Evolutionary conservation across 257 asterid species (phyloP).

Genomic region (Solanum arcanum): DNA sequence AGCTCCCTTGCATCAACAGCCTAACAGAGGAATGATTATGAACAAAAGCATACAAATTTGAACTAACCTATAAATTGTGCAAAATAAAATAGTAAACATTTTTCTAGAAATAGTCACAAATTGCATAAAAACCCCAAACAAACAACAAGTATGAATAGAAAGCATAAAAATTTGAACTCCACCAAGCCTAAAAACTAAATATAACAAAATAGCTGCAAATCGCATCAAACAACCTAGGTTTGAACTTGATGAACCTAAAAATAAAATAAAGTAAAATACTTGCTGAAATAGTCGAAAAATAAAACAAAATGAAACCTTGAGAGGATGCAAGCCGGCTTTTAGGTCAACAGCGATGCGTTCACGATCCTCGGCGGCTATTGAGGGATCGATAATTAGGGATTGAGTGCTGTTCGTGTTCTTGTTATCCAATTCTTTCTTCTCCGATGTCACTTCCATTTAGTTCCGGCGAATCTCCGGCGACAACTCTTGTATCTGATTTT

Average conservation of each 20-base stretch:
- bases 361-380: not conserved
- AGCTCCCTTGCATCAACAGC: not conserved
- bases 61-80: not conserved
- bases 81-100: not conserved
- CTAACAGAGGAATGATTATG: not conserved
- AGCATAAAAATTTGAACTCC: not conserved
- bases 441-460: not conserved
- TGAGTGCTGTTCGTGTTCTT: not conserved
- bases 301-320: constrained; percentile 33
- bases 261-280: not conserved
- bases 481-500: not conserved
- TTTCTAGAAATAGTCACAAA: not conserved
- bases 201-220: not conserved
- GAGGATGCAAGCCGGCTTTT: constrained; percentile 90
- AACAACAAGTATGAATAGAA: not conserved
- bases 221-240: not conserved
- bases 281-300: not conserved
- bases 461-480: not conserved
- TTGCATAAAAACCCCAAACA: not conserved
- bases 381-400: not conserved
- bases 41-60: not conserved
- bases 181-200: not conserved
- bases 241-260: not conserved
- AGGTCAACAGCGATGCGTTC: constrained; percentile 13
- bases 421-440: not conserved